Evolutionary conservation across 495 filamentous ascomycete species (phyloP), one percentile per base, ranked within the genome.

Genomic region (Annulohypoxylon bovei): DNA sequence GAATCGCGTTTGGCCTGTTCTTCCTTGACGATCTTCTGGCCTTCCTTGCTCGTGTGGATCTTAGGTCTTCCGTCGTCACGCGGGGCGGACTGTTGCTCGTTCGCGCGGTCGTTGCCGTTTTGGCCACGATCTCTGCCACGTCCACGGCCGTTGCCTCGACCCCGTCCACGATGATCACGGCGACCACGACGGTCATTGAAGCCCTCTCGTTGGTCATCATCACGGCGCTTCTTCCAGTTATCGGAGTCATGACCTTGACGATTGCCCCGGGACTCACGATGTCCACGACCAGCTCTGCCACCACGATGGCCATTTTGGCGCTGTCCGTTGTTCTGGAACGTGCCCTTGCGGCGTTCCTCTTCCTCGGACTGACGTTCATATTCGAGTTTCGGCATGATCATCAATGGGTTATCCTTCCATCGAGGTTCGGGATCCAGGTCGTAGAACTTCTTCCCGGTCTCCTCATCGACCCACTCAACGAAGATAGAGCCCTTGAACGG

Each of bases 401-500:
- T 60, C 8, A 98, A 83, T 12, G 90, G 86, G 53, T 89, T 78
- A 39, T 84, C 93, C 67, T 93, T 88, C 88, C 89, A 97, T 68
- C 88, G 87, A 53, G 95, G 95, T 77, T 92, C 90, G n/a, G 91
- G 87, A 39, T 94, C 89, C 6, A 94, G 80, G 1, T 82, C 88
- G 42, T 97, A 81, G 80, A 98, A 98, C 14, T 85, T 85, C 74
- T 93, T 83, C 71, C 91, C 88, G 23, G 88, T 86, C 52, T 95
- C 92, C 65, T 91, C 89, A 55, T 85, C 85, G 32, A 82, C 83
- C 76, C 98, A 98, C 80, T 98, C 94, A 55, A 98, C 93, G 73
- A 97, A 98, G 25, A 98, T 89, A 55, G 93, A 97, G 40, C 93
- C 92, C 85, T 99, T 99, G 87, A 98, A 98, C 22, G 77, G 71